Percentiles rank a stretch among this genome's conserved stretches.
These are phyloP conservation scores for Sporobolomyces roseus DNA, from an alignment of 768 basidiomycete species.

Conservation along the genomic window DNA sequence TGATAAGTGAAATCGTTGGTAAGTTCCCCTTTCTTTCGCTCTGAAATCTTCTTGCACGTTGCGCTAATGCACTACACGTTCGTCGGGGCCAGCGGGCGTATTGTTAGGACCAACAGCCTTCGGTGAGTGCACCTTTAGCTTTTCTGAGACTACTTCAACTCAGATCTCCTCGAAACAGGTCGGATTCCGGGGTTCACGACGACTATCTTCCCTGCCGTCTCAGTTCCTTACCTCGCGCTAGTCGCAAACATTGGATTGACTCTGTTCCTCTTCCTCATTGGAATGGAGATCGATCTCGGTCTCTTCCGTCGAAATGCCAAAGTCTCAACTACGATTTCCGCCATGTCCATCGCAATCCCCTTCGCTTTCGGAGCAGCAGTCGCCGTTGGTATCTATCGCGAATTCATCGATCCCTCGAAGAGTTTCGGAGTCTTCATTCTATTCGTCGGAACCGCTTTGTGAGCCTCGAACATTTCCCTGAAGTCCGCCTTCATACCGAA, in stretches of 20 bases:
- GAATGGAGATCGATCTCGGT: constrained; percentile 70
- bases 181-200: constrained; percentile 74
- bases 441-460: constrained; percentile 77
- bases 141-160: too few relatives aligned
- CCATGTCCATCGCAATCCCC: constrained; percentile 68
- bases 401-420: constrained; percentile 56
- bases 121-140: constrained; percentile 10
- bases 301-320: constrained; percentile 64
- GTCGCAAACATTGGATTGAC: constrained; percentile 63
- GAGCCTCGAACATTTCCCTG: background rate
- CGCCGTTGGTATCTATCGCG: constrained; percentile 67
- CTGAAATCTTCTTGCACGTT: too few relatives aligned
- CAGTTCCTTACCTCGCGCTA: constrained; percentile 63
- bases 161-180: background rate
- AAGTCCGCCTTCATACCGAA: background rate
- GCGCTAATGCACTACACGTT: too few relatives aligned
- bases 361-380: constrained; percentile 75
- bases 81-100: too few relatives aligned
- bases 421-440: constrained; percentile 78
- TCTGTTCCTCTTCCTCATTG: constrained; percentile 58
- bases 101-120: constrained; percentile 63
- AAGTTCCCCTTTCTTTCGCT: too few relatives aligned
- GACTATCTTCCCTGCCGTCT: constrained; percentile 71
- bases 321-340: constrained; percentile 60
- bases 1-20: constrained; percentile 57